Evolutionary conservation across 495 filamentous ascomycete genomes (phyloP).

Genomic region (Aspergillus panamensis): DNA sequence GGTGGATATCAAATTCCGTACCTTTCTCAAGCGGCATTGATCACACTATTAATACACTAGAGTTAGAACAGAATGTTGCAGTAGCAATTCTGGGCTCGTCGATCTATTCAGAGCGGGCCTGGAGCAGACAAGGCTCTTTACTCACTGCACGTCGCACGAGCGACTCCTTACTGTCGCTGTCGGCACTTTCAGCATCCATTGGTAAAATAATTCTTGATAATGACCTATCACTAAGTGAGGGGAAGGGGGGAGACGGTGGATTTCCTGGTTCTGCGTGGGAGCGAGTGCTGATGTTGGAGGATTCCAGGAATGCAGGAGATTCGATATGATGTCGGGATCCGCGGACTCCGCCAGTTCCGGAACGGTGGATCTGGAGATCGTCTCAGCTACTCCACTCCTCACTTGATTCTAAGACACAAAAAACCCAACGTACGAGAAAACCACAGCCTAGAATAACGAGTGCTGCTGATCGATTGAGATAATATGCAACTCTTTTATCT

Average conservation of each 20-base stretch:
- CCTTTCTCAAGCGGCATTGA: conserved; percentile 51
- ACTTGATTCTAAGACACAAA: neutral
- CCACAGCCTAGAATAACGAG: no score
- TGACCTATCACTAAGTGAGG: neutral
- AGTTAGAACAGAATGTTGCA: conserved; percentile 5
- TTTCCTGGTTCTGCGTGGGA: neutral
- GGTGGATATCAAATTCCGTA: conserved; percentile 15
- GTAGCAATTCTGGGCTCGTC: neutral
- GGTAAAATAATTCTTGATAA: neutral
- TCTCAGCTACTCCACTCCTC: neutral
- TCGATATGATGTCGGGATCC: conserved; percentile 15
- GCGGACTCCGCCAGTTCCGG: conserved; percentile 18
- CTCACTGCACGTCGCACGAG: conserved; percentile 34
- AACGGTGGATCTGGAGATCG: neutral
- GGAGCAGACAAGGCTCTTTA: neutral
- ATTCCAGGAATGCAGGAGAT: neutral
- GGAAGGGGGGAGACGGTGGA: neutral
- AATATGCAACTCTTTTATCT: neutral
- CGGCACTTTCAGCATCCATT: conserved; percentile 40
- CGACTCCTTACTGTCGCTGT: conserved; percentile 28
- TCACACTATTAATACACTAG: conserved; percentile 36
- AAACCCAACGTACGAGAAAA: no score
- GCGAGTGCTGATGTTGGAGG: neutral
- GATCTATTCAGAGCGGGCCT: no score
- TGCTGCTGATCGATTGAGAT: no score